These are phyloP conservation scores for Phytophthora chlamydospora DNA, from an alignment of 352 stramenopile genomes.

Conservation along the genomic window DNA sequence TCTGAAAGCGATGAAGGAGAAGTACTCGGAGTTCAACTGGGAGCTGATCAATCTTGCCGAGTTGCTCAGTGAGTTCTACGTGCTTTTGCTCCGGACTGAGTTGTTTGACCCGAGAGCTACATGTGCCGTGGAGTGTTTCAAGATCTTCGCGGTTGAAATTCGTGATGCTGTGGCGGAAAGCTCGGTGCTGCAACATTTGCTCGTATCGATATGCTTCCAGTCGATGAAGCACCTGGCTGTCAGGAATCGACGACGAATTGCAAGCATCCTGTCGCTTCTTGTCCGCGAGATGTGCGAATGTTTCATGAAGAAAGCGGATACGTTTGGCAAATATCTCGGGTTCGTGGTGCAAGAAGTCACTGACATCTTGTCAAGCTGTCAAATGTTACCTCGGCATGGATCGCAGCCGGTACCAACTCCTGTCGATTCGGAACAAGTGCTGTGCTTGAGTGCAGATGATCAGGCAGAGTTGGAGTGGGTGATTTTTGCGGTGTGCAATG, in stretches of 20 bases:
- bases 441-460: constrained; percentile 54
- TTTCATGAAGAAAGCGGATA: constrained; percentile 65
- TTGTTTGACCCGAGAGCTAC: constrained; percentile 52
- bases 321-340: constrained; percentile 83
- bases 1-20: constrained; percentile 68
- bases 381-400: not conserved
- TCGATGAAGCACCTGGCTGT: constrained; percentile 53
- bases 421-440: not conserved
- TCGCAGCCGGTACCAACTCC: constrained; percentile 4
- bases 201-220: constrained; percentile 78
- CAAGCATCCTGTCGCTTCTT: constrained; percentile 50
- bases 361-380: constrained; percentile 53
- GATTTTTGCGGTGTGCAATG: constrained; percentile 80
- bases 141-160: constrained; percentile 61
- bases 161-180: constrained; percentile 40
- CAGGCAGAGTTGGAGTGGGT: constrained; percentile 79
- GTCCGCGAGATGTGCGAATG: constrained; percentile 67
- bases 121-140: constrained; percentile 69
- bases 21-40: constrained; percentile 75
- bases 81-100: constrained; percentile 51
- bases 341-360: constrained; percentile 82
- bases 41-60: constrained; percentile 64
- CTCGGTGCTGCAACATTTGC: constrained; percentile 63
- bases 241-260: constrained; percentile 38
- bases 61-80: constrained; percentile 64